Conservation (phyloP, 305 asterid species). For the Ilex paraguariensis region DNA sequence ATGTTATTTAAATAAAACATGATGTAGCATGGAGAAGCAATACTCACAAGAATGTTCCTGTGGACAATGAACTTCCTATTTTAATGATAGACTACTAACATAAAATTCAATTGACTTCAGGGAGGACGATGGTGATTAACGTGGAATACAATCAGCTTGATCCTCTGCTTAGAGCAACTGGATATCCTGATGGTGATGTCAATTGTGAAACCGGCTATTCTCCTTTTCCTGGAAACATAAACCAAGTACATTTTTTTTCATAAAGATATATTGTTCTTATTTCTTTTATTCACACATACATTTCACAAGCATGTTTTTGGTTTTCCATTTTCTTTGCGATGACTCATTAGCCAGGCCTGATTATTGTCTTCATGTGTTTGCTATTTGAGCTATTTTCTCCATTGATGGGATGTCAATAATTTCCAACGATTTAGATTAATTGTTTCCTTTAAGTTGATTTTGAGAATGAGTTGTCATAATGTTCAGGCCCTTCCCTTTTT, state of each 20-base stretch:
- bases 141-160: constrained; percentile 99
- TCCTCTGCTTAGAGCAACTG: constrained; percentile 93
- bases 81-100: neutral
- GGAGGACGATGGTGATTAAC: constrained; percentile 95
- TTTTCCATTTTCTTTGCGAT: neutral
- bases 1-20: no score
- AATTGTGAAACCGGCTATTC: constrained; percentile 91
- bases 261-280: constrained; percentile 12
- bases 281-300: neutral
- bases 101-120: constrained; percentile 31
- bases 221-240: constrained; percentile 96
- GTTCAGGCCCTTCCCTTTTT: no score
- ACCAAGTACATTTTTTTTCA: constrained; percentile 56
- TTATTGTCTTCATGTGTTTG: no score
- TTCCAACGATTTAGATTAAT: no score
- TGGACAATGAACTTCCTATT: constrained; percentile 8
- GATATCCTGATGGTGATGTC: constrained; percentile 87
- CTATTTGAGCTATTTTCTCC: no score
- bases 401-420: neutral
- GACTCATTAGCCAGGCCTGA: neutral
- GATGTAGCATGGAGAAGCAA: neutral
- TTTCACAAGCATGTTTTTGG: constrained; percentile 8
- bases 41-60: neutral
- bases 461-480: no score
- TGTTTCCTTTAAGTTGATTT: no score